phyloP scores from a whole-genome alignment of 805 yeast species.

The Wickerhamomyces alni region DNA sequence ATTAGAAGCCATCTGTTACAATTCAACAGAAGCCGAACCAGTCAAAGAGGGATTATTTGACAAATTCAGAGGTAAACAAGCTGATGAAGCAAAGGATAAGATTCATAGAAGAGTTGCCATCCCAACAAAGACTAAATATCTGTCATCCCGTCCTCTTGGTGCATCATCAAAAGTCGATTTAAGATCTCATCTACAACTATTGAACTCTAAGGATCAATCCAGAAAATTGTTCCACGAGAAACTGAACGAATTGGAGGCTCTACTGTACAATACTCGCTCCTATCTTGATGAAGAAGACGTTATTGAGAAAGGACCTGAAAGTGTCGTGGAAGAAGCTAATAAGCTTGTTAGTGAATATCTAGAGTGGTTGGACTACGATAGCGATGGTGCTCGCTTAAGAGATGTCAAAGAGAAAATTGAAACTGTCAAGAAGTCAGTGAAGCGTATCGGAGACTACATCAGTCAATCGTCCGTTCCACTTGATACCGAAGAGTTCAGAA shows the following conservation, averaged over 20 bases:
- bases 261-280: constrained; percentile 64
- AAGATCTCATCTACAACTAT: constrained; percentile 40
- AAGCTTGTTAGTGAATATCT: constrained; percentile 40
- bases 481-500: constrained; percentile 37
- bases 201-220: constrained; percentile 51
- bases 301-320: constrained; percentile 32
- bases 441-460: constrained; percentile 31
- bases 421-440: constrained; percentile 20
- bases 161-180: constrained; percentile 40
- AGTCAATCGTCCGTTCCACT: constrained; percentile 41
- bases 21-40: constrained; percentile 9
- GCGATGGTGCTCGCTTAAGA: constrained; percentile 41
- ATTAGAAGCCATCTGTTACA: constrained; percentile 40
- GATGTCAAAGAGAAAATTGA: constrained; percentile 31
- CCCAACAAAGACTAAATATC: constrained; percentile 26
- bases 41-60: constrained; percentile 13
- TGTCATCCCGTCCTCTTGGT: constrained; percentile 44
- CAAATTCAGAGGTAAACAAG: constrained; percentile 15
- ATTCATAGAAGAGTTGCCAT: constrained; percentile 19
- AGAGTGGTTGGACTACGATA: constrained; percentile 77
- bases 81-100: constrained; percentile 13
- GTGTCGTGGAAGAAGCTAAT: constrained; percentile 31
- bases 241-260: constrained; percentile 65
- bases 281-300: constrained; percentile 50
- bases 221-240: constrained; percentile 49